phyloP scores from a whole-genome alignment of 331 rosid genomes.

The Spiraea crenata region DNA sequence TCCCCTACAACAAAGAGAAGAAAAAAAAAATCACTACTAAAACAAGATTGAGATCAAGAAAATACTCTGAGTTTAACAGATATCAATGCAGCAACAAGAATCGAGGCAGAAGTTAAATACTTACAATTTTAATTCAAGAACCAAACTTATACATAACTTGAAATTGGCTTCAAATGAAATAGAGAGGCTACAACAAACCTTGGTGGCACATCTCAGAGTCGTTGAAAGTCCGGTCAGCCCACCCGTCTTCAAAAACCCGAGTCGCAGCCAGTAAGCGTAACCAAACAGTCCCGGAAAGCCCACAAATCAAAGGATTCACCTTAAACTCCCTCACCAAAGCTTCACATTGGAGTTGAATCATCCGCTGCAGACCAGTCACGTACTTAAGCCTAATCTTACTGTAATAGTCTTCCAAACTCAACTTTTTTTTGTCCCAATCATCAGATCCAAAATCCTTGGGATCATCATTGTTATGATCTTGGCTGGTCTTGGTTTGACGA shows the following conservation, averaged over 20 bases:
- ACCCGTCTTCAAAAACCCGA: constrained; percentile 57
- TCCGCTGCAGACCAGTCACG: constrained; percentile 69
- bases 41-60: not conserved
- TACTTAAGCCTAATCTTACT: constrained; percentile 63
- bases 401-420: constrained; percentile 47
- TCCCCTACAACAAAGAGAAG: constrained; percentile 46
- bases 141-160: not conserved
- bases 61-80: not conserved
- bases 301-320: constrained; percentile 77
- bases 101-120: not conserved
- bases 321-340: constrained; percentile 68
- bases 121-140: not conserved
- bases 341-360: constrained; percentile 80
- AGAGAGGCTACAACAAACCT: constrained; percentile 37
- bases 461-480: constrained; percentile 18
- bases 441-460: constrained; percentile 55
- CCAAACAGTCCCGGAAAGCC: constrained; percentile 79
- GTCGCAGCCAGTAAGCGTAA: constrained; percentile 65
- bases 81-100: not conserved
- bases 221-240: constrained; percentile 50
- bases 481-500: constrained; percentile 12
- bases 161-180: not conserved
- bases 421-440: not conserved
- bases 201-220: constrained; percentile 57
- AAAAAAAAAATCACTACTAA: not conserved